Evolutionary conservation across 2,329 filamentous ascomycete genomes (phyloP).

Genomic region (Calonectria henricotiae): DNA sequence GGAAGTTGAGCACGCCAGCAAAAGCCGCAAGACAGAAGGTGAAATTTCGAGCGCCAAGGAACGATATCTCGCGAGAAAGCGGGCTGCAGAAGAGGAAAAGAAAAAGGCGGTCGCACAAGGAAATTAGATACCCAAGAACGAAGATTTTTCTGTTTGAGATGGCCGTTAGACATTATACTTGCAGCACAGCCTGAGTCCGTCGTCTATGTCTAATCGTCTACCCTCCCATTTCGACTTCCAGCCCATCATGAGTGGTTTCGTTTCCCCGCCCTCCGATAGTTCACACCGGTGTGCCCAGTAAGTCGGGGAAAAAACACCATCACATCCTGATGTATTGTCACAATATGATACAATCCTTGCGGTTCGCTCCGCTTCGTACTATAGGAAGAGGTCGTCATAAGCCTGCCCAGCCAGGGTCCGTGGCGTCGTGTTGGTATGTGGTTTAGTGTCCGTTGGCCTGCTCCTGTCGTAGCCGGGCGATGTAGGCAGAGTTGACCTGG

Average conservation of each 20-base stretch:
- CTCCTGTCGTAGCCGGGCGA: slow-evolving; percentile 76
- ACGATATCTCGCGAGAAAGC: slow-evolving; percentile 84
- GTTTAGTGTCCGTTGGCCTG: slow-evolving; percentile 54
- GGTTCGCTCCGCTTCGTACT: slow-evolving; percentile 20
- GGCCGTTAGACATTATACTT: slow-evolving; percentile 42
- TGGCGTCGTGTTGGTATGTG: background rate
- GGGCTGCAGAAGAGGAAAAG: slow-evolving; percentile 80
- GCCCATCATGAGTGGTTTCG: slow-evolving; percentile 36
- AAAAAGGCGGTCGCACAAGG: slow-evolving; percentile 62
- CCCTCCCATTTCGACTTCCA: slow-evolving; percentile 28
- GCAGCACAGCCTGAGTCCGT: slow-evolving; percentile 40
- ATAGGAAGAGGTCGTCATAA: slow-evolving; percentile 21
- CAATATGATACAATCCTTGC: slow-evolving; percentile 52
- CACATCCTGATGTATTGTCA: slow-evolving; percentile 42
- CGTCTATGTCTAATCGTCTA: slow-evolving; percentile 47
- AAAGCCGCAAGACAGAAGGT: slow-evolving; percentile 83
- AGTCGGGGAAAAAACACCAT: slow-evolving; percentile 3
- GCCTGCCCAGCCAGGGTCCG: background rate
- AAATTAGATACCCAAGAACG: slow-evolving; percentile 54
- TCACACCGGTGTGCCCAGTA: slow-evolving; percentile 6
- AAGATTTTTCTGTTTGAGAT: slow-evolving; percentile 43
- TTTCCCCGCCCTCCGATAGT: slow-evolving; percentile 4
- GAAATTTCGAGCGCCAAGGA: slow-evolving; percentile 86
- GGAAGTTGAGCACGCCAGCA: slow-evolving; percentile 76
- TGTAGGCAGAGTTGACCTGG: slow-evolving; percentile 79